Evolutionary conservation across 768 basidiomycete species (phyloP).

Genomic region (Cystofilobasidium bisporidii): DNA sequence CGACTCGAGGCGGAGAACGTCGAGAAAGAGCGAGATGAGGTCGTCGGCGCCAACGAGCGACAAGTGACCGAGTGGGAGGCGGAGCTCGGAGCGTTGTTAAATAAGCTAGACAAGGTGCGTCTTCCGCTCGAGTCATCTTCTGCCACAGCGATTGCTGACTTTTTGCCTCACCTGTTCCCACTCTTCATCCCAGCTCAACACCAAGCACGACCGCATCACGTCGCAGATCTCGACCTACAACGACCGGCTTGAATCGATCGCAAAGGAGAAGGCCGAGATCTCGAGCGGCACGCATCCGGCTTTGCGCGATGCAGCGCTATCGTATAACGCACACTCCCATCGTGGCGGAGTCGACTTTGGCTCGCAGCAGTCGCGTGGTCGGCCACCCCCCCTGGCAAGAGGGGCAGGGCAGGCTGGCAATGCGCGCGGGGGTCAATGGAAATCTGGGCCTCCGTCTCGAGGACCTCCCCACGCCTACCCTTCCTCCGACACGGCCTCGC

Average conservation of each 20-base stretch:
- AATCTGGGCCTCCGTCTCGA: not conserved
- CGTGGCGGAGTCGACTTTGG: not conserved
- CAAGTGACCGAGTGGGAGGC: conserved; percentile 11
- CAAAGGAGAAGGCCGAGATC: conserved; percentile 21
- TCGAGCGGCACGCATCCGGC: conserved; percentile 19
- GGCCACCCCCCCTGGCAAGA: conserved; percentile 4
- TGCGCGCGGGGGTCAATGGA: not conserved
- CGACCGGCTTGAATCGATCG: conserved; percentile 13
- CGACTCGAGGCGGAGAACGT: conserved; percentile 6
- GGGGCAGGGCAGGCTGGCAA: not conserved
- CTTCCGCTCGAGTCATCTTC: not conserved
- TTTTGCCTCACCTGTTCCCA: not conserved
- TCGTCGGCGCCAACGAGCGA: conserved; percentile 19
- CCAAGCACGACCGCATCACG: conserved; percentile 23
- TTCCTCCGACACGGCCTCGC: not conserved
- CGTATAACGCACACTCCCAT: not conserved
- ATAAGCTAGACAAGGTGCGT: conserved; percentile 25
- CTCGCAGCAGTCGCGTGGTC: not conserved
- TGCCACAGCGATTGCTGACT: not conserved
- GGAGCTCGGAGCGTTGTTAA: conserved; percentile 10
- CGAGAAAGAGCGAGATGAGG: conserved; percentile 14
- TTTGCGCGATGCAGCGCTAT: conserved; percentile 15
- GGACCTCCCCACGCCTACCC: not conserved
- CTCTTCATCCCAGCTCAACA: conserved; percentile 14
- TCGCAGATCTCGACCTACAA: conserved; percentile 12